Conservation (phyloP, 1,139 yeast species). For the Sugiyamaella castrensis region DNA sequence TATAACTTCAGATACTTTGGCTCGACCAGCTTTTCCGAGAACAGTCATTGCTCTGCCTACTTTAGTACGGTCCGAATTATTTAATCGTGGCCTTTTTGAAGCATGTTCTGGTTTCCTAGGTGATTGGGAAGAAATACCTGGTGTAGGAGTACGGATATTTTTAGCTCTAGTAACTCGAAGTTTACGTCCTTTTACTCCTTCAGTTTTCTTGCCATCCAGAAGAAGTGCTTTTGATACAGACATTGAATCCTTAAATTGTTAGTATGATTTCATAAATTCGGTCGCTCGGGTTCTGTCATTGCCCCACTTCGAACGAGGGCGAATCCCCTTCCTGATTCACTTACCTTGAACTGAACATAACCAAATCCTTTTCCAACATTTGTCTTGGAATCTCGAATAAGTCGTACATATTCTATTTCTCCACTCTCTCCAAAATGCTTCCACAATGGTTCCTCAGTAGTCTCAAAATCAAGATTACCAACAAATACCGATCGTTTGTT, state of each 20-base stretch:
- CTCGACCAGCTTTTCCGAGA: constrained; percentile 77
- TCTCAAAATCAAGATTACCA: constrained; percentile 93
- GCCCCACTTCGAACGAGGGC: too few species aligned
- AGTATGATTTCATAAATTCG: background rate
- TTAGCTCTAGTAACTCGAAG: constrained; percentile 80
- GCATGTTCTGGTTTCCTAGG: constrained; percentile 20
- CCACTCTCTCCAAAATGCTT: constrained; percentile 67
- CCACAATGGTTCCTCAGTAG: constrained; percentile 87
- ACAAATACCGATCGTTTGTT: constrained; percentile 83
- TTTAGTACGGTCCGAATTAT: constrained; percentile 59
- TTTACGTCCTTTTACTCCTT: constrained; percentile 51
- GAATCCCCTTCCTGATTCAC: too few species aligned
- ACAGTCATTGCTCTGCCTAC: constrained; percentile 75
- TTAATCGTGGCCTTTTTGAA: constrained; percentile 30
- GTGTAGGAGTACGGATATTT: constrained; percentile 46
- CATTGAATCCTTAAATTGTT: constrained; percentile 53
- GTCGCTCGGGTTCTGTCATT: background rate
- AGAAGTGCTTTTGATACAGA: constrained; percentile 80
- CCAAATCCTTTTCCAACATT: constrained; percentile 98
- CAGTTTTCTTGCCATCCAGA: constrained; percentile 67
- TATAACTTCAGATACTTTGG: constrained; percentile 55
- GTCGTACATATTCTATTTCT: constrained; percentile 80
- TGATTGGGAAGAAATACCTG: constrained; percentile 24
- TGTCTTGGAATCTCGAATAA: constrained; percentile 88
- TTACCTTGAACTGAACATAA: constrained; percentile 67